Evolutionary conservation across 495 filamentous ascomycete genomes (phyloP), one percentile per base, ranked within the genome.

Genomic region (Podospora pseudoanserina): DNA sequence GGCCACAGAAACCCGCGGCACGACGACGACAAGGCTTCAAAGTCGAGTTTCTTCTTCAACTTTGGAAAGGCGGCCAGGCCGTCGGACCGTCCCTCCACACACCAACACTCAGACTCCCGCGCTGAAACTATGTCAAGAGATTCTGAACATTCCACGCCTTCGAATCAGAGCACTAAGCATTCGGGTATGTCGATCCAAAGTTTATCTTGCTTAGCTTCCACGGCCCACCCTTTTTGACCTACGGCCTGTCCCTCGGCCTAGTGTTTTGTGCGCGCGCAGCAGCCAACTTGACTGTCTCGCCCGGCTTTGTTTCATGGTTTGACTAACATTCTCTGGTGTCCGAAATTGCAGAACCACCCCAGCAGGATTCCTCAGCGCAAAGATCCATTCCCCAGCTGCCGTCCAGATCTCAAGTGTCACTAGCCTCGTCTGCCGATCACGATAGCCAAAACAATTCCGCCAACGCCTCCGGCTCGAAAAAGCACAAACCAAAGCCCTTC

Each of bases 401-500:
- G 19, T 80, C 81, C 49, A 77, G 75, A 63, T 82, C 82, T 54
- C 79, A 84, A 64, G 65, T 82, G 61, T 80, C 82, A 67, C 75
- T 82, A 62, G 73, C 75, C 53, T 79, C 79, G 7, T 74, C 79
- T 11, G 59, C 65, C 44, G 81, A 84, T 39, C 71, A 82, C 70
- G 81, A 84, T 27, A 70, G 62, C 69, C 64, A 68, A 0, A 66
- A 59, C 34, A 70, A 76, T 19, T 68, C 71, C 9, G 20, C 56
- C 6, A 53, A 34, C 28, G 44, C 66, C 9, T 68, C 70, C 4
- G 84, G 19, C 34, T 63, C 61, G 61, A 79, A 73, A 84, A 79
- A 72, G 74, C 72, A 63, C 67, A 87, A 86, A 64, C 84, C 85
- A 2, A 86, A 86, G 55, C 80, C 84, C 18, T 87, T 87, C 68